These are phyloP conservation scores for Trichoderma reesei DNA, from an alignment of 495 filamentous ascomycete genomes.

Conservation along the genomic window DNA sequence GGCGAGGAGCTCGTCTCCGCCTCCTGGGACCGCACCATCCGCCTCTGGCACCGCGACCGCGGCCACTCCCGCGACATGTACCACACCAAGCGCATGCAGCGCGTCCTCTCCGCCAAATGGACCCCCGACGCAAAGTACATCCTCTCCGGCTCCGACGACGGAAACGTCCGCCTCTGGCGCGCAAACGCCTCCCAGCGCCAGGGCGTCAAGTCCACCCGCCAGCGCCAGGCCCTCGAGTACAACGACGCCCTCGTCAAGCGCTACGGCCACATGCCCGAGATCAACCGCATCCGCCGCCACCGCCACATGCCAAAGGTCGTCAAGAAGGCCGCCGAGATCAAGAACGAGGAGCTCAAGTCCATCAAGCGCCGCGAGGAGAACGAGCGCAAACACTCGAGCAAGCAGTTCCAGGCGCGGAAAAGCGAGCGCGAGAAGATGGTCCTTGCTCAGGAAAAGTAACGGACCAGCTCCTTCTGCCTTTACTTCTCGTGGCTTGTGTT, in stretches of 20 bases:
- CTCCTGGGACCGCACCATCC: slow-evolving; percentile 55
- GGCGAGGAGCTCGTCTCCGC: slow-evolving; percentile 89
- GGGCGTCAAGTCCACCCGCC: slow-evolving; percentile 73
- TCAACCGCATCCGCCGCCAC: slow-evolving; percentile 80
- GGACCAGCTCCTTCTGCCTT: no score
- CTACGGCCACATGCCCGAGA: slow-evolving; percentile 94
- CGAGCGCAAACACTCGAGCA: slow-evolving; percentile 79
- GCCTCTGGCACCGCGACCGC: slow-evolving; percentile 68
- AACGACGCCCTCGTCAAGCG: slow-evolving; percentile 74
- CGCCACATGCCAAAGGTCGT: slow-evolving; percentile 86
- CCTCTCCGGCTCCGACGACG: slow-evolving; percentile 81
- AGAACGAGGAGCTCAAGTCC: slow-evolving; percentile 74
- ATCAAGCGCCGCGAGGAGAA: slow-evolving; percentile 92
- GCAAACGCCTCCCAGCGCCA: slow-evolving; percentile 76
- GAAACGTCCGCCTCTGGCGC: slow-evolving; percentile 88
- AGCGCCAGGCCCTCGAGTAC: slow-evolving; percentile 84
- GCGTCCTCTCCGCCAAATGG: slow-evolving; percentile 78
- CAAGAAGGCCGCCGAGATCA: slow-evolving; percentile 97
- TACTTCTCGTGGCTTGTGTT: no score
- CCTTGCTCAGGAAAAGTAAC: slow-evolving; percentile 61
- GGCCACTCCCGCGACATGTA: slow-evolving; percentile 91
- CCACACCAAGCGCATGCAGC: slow-evolving; percentile 96
- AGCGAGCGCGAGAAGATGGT: slow-evolving; percentile 92
- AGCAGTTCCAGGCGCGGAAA: slow-evolving; percentile 59
- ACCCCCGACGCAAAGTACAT: slow-evolving; percentile 84